Conservation (phyloP, 139 green algal species). For the Microglena sp. region DNA sequence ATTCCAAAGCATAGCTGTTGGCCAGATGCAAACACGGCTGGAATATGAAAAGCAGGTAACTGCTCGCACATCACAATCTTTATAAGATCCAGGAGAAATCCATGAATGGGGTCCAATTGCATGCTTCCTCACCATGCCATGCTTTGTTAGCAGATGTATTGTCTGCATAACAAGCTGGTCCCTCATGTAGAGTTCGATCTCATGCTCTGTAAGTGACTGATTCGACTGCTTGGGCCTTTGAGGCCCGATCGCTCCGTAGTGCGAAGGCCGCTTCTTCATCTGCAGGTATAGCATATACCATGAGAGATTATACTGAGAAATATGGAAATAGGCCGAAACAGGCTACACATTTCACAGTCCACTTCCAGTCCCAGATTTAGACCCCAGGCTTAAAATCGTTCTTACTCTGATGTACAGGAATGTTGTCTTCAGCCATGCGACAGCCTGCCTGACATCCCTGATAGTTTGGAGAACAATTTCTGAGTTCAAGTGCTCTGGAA, state of each 20-base stretch:
- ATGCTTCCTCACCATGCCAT: constrained; percentile 46
- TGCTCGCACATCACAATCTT: no score
- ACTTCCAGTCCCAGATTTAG: no score
- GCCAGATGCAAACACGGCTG: no score
- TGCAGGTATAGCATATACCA: constrained; percentile 1
- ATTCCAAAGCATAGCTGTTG: no score
- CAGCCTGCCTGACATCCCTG: constrained; percentile 41
- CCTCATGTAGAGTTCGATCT: constrained; percentile 37
- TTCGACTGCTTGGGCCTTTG: no score
- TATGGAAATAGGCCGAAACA: no score
- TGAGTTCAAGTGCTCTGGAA: constrained; percentile 73
- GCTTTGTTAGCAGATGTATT: constrained; percentile 39
- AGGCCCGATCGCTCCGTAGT: constrained; percentile 4
- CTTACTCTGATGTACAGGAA: constrained; percentile 70
- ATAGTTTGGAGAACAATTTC: constrained; percentile 63
- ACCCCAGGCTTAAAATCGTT: no score
- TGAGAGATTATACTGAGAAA: not conserved
- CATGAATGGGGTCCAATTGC: no score
- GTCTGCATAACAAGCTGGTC: constrained; percentile 44
- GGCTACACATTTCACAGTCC: no score
- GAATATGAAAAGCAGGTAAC: no score
- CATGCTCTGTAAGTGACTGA: constrained; percentile 1
- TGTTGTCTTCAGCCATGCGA: constrained; percentile 69
- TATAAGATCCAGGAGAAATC: no score
- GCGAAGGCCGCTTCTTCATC: constrained; percentile 3